These are phyloP conservation scores for Vachellia collinsii DNA, from an alignment of 306 rosid species.

Conservation along the genomic window DNA sequence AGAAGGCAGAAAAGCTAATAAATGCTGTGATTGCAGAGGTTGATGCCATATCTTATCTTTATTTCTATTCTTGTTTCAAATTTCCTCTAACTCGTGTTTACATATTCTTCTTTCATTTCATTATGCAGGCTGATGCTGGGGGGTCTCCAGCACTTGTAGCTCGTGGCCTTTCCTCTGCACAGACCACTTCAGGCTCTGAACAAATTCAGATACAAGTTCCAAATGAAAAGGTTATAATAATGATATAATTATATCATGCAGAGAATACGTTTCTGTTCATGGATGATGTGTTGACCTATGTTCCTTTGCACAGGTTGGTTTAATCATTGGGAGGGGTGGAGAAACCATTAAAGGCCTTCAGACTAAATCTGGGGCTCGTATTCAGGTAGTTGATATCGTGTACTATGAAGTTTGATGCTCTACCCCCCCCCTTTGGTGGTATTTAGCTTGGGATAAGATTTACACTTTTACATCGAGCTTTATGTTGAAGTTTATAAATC, in stretches of 20 bases:
- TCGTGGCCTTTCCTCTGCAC: constrained; percentile 81
- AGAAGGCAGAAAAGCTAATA: constrained; percentile 87
- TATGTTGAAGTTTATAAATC: not conserved
- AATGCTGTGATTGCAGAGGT: constrained; percentile 96
- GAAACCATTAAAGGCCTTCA: constrained; percentile 95
- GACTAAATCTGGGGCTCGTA: constrained; percentile 94
- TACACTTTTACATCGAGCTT: not conserved
- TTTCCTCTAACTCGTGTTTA: not conserved
- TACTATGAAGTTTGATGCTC: constrained; percentile 9
- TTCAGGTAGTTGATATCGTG: constrained; percentile 87
- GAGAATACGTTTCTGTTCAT: not conserved
- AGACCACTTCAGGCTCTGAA: constrained; percentile 75
- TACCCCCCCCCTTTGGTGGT: too few relatives aligned
- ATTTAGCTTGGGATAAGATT: not conserved
- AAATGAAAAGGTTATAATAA: constrained; percentile 75
- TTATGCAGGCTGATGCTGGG: constrained; percentile 94
- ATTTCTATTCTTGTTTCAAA: not conserved
- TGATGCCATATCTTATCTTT: not conserved
- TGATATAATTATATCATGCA: not conserved
- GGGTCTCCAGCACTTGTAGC: constrained; percentile 98
- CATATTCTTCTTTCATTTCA: constrained; percentile 27
- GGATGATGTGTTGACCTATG: constrained; percentile 9
- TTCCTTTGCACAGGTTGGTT: constrained; percentile 70
- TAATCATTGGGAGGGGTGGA: constrained; percentile 96
- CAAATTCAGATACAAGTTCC: constrained; percentile 97